Base-by-base conservation (phyloP, 345 rosid genomes). In the Corchorus olitorius region DNA sequence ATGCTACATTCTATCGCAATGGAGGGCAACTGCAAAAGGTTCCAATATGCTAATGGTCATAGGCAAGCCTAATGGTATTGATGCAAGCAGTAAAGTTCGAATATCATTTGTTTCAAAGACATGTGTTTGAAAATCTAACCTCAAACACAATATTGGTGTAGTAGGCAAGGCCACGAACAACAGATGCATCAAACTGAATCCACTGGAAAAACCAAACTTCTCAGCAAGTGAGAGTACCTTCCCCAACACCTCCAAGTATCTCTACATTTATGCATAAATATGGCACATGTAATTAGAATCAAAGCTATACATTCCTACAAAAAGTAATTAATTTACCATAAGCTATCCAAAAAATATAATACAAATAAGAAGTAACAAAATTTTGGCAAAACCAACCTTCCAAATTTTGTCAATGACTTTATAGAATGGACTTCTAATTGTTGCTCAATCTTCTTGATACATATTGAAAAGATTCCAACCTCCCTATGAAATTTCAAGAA, bases 161-260 rank as follows among this genome's bases (percentile, higher is more conserved):
- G 88, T 95, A 95, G 73, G 99, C 94, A 73, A 93, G 97, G 77
- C 99, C 99, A 46, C 99, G 97, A 39, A 95, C 99, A 77, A 93
- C 83, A 39, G 99, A 95, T 74, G 97, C 98, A 81, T 95, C 99
- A 88, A 95, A 93, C 80, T 92, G 96, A 80, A 95, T 90, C 98
- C 99, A 95, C 63, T 93, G 93, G 8, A 93, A 87, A 77, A 93
- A 68, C 98, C 99, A 81, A 88, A 93, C 79, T 85, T 90, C 83
- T 95, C 99, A 78, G 93, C 97, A 69, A 95, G 94, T 22, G 86
- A 88, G 82, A 82, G 93, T 65, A n/a, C 97, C 98, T 82, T 94
- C 97, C 66, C 97, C 97, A 16, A 84, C 82, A 79, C 84, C 90
- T 79, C 97, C 97, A 49, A 95, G 92, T 81, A 84, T 76, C 79